Percentiles rank a stretch among this genome's conserved stretches.
These are phyloP conservation scores for Sclerotinia trifoliorum DNA, from an alignment of 2,329 filamentous ascomycete species.

Conservation along the genomic window DNA sequence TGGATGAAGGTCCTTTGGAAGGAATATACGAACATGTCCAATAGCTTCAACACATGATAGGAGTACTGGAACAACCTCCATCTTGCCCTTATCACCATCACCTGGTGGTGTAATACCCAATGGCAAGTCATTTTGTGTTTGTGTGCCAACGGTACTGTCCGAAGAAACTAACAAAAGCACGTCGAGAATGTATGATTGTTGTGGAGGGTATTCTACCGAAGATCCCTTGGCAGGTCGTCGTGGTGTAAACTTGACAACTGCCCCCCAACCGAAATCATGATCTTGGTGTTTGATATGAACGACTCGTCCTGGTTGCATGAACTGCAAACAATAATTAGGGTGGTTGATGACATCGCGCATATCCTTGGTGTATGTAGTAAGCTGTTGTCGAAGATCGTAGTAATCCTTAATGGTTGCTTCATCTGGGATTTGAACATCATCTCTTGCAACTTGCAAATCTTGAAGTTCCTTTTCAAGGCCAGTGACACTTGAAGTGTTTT, in stretches of 20 bases:
- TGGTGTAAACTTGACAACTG: slow-evolving; percentile 70
- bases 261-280: slow-evolving; percentile 91
- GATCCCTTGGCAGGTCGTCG: slow-evolving; percentile 65
- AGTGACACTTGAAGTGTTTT: slow-evolving; percentile 86
- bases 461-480: slow-evolving; percentile 79
- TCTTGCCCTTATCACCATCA: slow-evolving; percentile 63
- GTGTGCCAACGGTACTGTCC: slow-evolving; percentile 48
- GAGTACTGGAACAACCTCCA: slow-evolving; percentile 83
- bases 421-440: slow-evolving; percentile 74
- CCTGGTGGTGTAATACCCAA: slow-evolving; percentile 59
- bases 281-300: slow-evolving; percentile 80
- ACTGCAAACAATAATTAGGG: slow-evolving; percentile 80
- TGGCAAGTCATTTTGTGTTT: slow-evolving; percentile 65
- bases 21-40: slow-evolving; percentile 77
- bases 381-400: slow-evolving; percentile 81
- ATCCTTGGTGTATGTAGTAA: slow-evolving; percentile 80
- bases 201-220: slow-evolving; percentile 65
- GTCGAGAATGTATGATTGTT: slow-evolving; percentile 80
- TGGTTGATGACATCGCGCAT: slow-evolving; percentile 92
- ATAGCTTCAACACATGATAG: slow-evolving; percentile 83
- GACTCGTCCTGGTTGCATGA: slow-evolving; percentile 82
- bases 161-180: slow-evolving; percentile 68
- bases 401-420: slow-evolving; percentile 91
- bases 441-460: slow-evolving; percentile 72
- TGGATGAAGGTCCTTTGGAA: slow-evolving; percentile 73